Conservation (phyloP, 108 stramenopile genomes). For the Nitzschia sp. region DNA sequence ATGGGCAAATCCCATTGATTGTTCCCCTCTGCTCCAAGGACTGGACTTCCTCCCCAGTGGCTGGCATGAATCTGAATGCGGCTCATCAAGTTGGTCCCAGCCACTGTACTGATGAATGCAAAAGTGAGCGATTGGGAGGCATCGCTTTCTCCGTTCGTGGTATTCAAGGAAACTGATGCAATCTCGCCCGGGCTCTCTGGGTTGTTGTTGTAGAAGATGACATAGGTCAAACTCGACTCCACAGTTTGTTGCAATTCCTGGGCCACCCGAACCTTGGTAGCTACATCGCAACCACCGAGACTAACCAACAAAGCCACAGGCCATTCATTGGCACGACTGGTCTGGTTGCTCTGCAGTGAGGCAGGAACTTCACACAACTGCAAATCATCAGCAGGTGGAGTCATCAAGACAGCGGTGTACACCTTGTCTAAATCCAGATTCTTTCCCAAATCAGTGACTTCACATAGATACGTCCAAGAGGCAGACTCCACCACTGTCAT, state of each 20-base stretch:
- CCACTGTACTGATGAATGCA: conserved; percentile 11
- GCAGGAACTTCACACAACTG: conserved; percentile 17
- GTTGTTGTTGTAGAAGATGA: conserved; percentile 49
- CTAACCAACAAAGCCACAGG: conserved; percentile 46
- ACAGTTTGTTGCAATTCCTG: conserved; percentile 25
- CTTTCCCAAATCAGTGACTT: conserved; percentile 9
- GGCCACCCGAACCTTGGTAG: conserved; percentile 32
- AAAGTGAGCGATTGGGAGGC: background rate
- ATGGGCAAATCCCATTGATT: conserved; percentile 22
- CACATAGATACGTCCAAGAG: conserved; percentile 6
- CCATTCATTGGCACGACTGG: too few relatives aligned
- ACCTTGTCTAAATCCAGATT: background rate
- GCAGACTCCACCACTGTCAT: conserved; percentile 14
- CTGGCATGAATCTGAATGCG: conserved; percentile 1
- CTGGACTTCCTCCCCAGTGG: conserved; percentile 4
- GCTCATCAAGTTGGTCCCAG: conserved; percentile 14
- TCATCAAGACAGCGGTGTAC: conserved; percentile 20
- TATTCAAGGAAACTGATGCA: background rate
- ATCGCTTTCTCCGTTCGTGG: background rate
- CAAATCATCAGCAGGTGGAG: conserved; percentile 14
- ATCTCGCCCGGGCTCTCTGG: conserved; percentile 2
- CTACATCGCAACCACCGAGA: conserved; percentile 37
- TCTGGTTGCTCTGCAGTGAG: background rate
- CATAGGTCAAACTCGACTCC: conserved; percentile 11
- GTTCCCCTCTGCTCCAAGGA: conserved; percentile 8